Evolutionary conservation across 345 rosid species (phyloP).

Genomic region (Bruguiera sexangula): DNA sequence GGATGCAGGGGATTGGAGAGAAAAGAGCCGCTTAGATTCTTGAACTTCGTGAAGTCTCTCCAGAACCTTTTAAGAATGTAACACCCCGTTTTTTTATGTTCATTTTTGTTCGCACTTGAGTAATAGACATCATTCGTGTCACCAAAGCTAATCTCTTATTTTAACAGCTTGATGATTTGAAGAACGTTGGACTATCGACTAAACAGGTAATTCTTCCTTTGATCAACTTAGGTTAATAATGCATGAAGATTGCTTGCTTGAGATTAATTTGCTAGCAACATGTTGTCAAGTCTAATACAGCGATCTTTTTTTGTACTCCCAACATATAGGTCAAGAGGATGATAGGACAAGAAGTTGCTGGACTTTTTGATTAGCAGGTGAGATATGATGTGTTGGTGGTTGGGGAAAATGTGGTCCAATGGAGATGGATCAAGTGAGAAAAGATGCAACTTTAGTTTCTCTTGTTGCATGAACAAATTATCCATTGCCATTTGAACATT

Average conservation of each 20-base stretch:
- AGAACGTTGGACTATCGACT: not conserved
- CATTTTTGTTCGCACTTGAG: not conserved
- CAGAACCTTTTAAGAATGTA: slow-evolving; percentile 59
- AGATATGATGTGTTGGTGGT: not conserved
- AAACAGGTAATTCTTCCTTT: not conserved
- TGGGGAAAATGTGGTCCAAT: no score
- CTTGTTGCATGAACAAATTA: no score
- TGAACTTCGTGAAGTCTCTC: slow-evolving; percentile 53
- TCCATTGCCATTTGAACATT: no score
- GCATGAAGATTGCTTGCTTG: no score
- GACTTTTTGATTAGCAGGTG: not conserved
- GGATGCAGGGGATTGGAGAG: slow-evolving; percentile 70
- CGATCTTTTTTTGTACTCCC: not conserved
- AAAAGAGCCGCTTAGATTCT: slow-evolving; percentile 66
- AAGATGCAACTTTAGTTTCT: no score
- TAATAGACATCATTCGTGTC: not conserved
- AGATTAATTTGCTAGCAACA: no score
- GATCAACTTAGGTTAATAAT: no score
- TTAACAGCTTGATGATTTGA: not conserved
- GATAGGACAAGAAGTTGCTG: not conserved
- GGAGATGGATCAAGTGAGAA: no score
- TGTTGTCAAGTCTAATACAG: no score
- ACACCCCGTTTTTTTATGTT: not conserved
- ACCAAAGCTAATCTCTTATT: not conserved
- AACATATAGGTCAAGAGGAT: not conserved